Evolutionary conservation across 1,284 basidiomycete genomes (phyloP), one percentile per base, ranked within the genome.

Genomic region (Porodaedalea pini): DNA sequence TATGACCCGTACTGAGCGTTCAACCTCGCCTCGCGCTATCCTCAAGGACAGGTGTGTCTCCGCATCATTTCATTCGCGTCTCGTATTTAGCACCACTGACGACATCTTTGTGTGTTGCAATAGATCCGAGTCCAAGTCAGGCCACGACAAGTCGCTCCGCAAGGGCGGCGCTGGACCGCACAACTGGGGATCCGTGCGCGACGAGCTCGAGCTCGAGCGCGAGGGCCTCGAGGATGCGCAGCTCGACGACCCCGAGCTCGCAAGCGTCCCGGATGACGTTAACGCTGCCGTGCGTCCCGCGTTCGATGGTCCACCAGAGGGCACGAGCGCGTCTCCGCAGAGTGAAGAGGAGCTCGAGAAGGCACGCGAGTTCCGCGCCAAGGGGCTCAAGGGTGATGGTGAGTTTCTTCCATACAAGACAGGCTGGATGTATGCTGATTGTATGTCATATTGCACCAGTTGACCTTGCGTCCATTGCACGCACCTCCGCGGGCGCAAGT

Each of bases 1-100:
- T 65, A 90, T 90, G 88, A 90, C 88, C 62, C 86, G 89, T 66
- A 91, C 89, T 57, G 83, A 79, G 64, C 86, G 88, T 70, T 80
- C 84, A 66, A 72, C 80, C 54, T 86, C 81, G 70, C 89, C 88
- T 57, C 83, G 85, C 61, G 92, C 92, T 44, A 71, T 92, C 66
- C 64, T 79, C 63, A 88, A 85, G 74, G 92, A 94, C 75, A 67
- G 70, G 59, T 73, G 19, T 2, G 64, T 61, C 6, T 23, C 27
- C 34, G 13, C 13, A 17, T 1, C 2, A 45, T 3, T 31, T 15
- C 27, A 32, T 21, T 8, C 27, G 23, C 8, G 32, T 36, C 19
- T 19, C 41, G 29, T 41, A 11, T 32, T 15, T 15, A 11, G 23
- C 17, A 15, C 13, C 32, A 21, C 44, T 48, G 13, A 48, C 48